Base-by-base conservation (phyloP, 108 stramenopile genomes). In the Stephanodiscus triporus region DNA sequence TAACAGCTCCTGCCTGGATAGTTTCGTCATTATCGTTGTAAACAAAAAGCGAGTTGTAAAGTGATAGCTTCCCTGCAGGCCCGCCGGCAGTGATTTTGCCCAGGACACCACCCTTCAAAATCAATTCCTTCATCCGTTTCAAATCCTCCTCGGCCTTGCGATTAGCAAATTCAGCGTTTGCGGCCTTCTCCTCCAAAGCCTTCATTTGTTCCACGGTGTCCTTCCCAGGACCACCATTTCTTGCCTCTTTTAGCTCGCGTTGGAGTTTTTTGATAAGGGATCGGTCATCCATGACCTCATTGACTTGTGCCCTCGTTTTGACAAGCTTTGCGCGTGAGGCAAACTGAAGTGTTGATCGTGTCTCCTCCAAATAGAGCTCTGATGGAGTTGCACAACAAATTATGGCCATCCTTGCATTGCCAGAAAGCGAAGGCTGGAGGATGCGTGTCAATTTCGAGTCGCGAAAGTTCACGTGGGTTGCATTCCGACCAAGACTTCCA, bases 371-470 rank as follows among this genome's bases (percentile, higher is more conserved):
- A 82, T 89, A 98, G 3, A 76, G 65, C 29, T 88, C 89, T 9
- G 92, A 84, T 4, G 95, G 84, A 16, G 97, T 97, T 24, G 94
- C 92, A 75, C 98, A 98, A 72, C 98, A 98, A 58, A 99, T 85
- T 65, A 99, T 90, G 23, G 98, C 96, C 82, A 95, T 91, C 55
- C 88, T 80, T 29, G 98, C 96, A 86, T 98, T 98, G 9, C 98
- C 98, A 20, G 89, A 89, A 9, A 99, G 82, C 29, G 91, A 91
- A 0, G 99, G 97, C 86, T 99, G 98, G n/a, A 99, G 82, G 58
- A 99, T 89, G 34, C 97, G 84, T 23, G 99, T 99, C 32, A 99
- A 84, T 82, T 98, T 99, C 26, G 90, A 92, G 87, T 99, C 98
- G 36, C 98, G 89, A 75, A 89, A 96, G 72, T 92, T 92, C 45